A percentile compares a stretch with the other conserved stretches of the same genome.
These are phyloP conservation scores for Penicillium riverlandense DNA, from an alignment of 495 filamentous ascomycete genomes.

Conservation along the genomic window DNA sequence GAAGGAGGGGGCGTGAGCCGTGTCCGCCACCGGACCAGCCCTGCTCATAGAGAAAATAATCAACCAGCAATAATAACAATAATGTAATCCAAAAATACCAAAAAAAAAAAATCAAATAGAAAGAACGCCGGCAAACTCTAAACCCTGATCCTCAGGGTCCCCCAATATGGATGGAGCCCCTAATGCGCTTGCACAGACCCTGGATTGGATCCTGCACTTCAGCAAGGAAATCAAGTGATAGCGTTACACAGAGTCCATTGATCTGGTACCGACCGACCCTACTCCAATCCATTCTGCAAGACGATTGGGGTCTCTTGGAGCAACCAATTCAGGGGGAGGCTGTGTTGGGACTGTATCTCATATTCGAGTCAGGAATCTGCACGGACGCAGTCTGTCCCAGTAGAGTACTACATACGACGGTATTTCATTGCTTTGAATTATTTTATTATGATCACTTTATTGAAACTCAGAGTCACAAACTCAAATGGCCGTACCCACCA, in stretches of 20 bases:
- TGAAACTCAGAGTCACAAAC: no score
- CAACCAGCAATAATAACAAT: background rate
- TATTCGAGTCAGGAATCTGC: constrained; percentile 5
- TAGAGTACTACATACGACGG: no score
- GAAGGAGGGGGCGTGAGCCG: no score
- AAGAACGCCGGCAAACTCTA: constrained; percentile 2
- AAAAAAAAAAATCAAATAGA: no score
- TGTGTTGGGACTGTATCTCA: constrained; percentile 11
- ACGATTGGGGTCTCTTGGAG: constrained; percentile 4
- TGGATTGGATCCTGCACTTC: background rate
- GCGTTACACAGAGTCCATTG: no score
- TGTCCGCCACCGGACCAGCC: no score
- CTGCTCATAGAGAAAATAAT: background rate
- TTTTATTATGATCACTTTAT: background rate
- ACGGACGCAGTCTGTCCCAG: background rate
- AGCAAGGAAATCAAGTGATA: background rate
- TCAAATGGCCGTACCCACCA: no score
- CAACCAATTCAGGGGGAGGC: constrained; percentile 23
- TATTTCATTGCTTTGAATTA: background rate
- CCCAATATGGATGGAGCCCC: background rate
- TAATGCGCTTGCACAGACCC: background rate
- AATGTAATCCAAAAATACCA: no score
- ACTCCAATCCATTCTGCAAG: constrained; percentile 13
- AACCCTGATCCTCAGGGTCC: background rate
- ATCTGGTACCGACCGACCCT: background rate